Percentiles rank a stretch among this genome's conserved stretches.
Conservation (phyloP, 371 early-diverging fungal genomes). For the Haplosporangium sp. region DNA sequence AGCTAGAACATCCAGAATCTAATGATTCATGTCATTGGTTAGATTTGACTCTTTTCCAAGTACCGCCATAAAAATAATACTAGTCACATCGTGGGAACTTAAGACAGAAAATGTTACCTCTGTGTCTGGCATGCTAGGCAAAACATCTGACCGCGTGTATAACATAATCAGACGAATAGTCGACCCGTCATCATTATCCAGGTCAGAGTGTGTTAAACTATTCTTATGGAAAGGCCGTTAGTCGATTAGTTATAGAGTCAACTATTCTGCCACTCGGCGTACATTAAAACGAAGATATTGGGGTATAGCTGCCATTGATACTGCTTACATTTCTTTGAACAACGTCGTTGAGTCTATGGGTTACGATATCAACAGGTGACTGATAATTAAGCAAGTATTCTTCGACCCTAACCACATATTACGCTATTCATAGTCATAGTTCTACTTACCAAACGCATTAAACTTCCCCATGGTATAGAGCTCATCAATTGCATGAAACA, state of each 20-base stretch:
- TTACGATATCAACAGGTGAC: not conserved
- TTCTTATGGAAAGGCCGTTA: not conserved
- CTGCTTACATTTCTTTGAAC: conserved; percentile 32
- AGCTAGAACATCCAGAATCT: conserved; percentile 28
- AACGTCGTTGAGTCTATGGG: conserved; percentile 22
- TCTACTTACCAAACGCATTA: conserved; percentile 31
- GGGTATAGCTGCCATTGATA: not conserved
- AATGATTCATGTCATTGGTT: not conserved
- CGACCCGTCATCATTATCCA: conserved; percentile 27
- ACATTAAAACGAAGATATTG: not conserved
- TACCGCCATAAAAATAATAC: not conserved
- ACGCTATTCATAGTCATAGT: not conserved
- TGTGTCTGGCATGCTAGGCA: conserved; percentile 34
- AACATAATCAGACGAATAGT: conserved; percentile 57
- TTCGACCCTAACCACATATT: too few species aligned
- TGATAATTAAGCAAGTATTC: not conserved
- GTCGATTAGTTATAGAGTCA: not conserved
- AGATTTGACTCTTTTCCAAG: not conserved
- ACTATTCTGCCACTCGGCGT: not conserved
- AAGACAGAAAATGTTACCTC: conserved; percentile 20
- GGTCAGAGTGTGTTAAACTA: conserved; percentile 22
- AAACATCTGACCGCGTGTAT: conserved; percentile 54
- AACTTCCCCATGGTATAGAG: conserved; percentile 53
- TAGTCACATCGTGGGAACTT: not conserved
- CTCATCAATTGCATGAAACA: conserved; percentile 43